Conservation (phyloP, 2,329 filamentous ascomycete species). For the Aspergillus tubingensis region DNA sequence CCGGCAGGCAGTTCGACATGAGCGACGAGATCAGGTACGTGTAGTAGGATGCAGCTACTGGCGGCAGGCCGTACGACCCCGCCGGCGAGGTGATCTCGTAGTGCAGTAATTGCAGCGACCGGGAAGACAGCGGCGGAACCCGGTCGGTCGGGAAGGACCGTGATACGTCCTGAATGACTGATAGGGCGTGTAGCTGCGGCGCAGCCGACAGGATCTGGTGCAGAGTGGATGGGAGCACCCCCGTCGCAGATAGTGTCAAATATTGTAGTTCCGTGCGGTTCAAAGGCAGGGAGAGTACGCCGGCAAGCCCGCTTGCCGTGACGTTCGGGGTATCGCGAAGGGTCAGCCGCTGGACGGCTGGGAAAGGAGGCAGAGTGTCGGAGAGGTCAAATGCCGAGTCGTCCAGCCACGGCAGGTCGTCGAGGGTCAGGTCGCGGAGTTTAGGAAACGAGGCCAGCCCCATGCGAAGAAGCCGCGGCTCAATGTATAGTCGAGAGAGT, state of each 20-base stretch:
- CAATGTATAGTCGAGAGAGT: slow-evolving; percentile 40
- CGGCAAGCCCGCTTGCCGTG: slow-evolving; percentile 68
- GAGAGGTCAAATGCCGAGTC: slow-evolving; percentile 73
- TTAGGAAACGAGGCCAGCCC: slow-evolving; percentile 68
- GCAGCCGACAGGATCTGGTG: slow-evolving; percentile 47
- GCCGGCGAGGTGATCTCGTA: slow-evolving; percentile 72
- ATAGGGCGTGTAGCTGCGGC: slow-evolving; percentile 49
- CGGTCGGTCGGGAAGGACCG: slow-evolving; percentile 58
- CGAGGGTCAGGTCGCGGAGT: slow-evolving; percentile 74
- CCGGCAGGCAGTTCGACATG: slow-evolving; percentile 72
- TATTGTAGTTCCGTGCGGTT: slow-evolving; percentile 64
- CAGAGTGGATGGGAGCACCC: slow-evolving; percentile 54
- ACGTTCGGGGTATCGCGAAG: slow-evolving; percentile 71
- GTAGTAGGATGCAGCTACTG: slow-evolving; percentile 68
- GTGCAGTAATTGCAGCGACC: slow-evolving; percentile 70
- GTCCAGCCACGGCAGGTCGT: slow-evolving; percentile 68
- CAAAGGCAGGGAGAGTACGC: slow-evolving; percentile 65
- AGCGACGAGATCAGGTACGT: slow-evolving; percentile 83
- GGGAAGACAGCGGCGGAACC: slow-evolving; percentile 67
- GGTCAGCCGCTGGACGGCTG: slow-evolving; percentile 71
- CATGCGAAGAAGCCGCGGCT: slow-evolving; percentile 58
- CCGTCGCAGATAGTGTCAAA: slow-evolving; percentile 71
- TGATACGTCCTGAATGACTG: slow-evolving; percentile 58
- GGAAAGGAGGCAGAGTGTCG: slow-evolving; percentile 69
- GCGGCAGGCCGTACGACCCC: slow-evolving; percentile 58